Evolutionary conservation across 768 basidiomycete genomes (phyloP).

Genomic region (Kwoniella heveanensis): DNA sequence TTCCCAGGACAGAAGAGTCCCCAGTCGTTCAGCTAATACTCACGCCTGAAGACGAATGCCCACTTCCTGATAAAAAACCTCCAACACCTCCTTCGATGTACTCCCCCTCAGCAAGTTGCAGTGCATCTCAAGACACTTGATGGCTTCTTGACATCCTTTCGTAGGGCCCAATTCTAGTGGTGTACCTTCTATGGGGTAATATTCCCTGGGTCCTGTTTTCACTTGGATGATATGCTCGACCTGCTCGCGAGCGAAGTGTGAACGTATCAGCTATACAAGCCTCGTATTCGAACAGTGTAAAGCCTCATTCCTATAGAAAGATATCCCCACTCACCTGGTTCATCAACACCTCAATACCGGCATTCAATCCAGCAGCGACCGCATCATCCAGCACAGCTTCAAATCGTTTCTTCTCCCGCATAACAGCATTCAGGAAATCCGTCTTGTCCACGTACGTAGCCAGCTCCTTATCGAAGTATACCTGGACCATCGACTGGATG

Average conservation of each 20-base stretch:
- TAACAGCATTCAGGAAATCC: constrained; percentile 88
- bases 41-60: constrained; percentile 84
- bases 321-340: constrained; percentile 69
- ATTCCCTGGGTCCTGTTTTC: constrained; percentile 79
- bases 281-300: no score
- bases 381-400: constrained; percentile 89
- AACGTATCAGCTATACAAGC: not conserved
- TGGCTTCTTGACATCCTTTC: constrained; percentile 82
- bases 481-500: constrained; percentile 95
- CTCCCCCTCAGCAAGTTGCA: constrained; percentile 88
- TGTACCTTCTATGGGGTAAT: constrained; percentile 81
- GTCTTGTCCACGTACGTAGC: constrained; percentile 84
- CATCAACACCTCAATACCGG: constrained; percentile 94
- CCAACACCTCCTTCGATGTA: constrained; percentile 91
- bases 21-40: no score
- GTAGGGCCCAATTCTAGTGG: constrained; percentile 83
- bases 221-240: constrained; percentile 90
- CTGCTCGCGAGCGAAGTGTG: constrained; percentile 57
- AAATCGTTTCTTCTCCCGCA: constrained; percentile 95
- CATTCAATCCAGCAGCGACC: constrained; percentile 89
- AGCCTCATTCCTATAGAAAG: no score
- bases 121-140: constrained; percentile 84
- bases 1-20: no score
- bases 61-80: constrained; percentile 97
- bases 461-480: constrained; percentile 96